These are phyloP conservation scores for Laburnicola sp. DNA, from an alignment of 2,329 filamentous ascomycete species.

Conservation along the genomic window DNA sequence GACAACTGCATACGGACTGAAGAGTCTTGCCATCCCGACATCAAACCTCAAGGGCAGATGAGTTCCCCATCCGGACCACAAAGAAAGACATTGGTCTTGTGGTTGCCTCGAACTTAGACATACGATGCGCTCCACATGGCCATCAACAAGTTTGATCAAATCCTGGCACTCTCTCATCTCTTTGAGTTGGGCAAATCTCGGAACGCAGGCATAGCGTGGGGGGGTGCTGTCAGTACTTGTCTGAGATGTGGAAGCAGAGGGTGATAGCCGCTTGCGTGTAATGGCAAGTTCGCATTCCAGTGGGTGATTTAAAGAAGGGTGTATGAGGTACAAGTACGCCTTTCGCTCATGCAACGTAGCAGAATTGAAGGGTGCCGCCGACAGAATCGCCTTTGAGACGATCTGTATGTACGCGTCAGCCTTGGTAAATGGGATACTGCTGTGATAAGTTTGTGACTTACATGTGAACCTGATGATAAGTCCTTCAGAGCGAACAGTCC, in stretches of 20 bases:
- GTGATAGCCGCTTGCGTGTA: constrained; percentile 40
- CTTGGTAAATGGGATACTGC: no score
- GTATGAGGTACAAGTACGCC: constrained; percentile 43
- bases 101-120: constrained; percentile 28
- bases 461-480: constrained; percentile 19
- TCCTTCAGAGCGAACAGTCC: constrained; percentile 32
- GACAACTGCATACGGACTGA: constrained; percentile 39
- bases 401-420: constrained; percentile 15
- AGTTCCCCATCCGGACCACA: constrained; percentile 43
- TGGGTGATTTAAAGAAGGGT: constrained; percentile 36
- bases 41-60: constrained; percentile 36
- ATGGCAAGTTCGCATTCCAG: constrained; percentile 44
- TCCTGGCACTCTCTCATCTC: constrained; percentile 33
- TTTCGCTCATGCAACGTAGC: constrained; percentile 43
- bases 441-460: constrained; percentile 12
- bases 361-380: constrained; percentile 43
- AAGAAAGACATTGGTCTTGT: constrained; percentile 27
- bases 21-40: constrained; percentile 35
- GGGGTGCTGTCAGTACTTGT: constrained; percentile 23
- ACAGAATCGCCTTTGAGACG: constrained; percentile 31
- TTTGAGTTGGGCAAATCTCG: constrained; percentile 32
- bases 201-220: constrained; percentile 41
- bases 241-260: constrained; percentile 33
- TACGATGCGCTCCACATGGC: constrained; percentile 37
- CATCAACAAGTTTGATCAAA: constrained; percentile 37